Conservation (phyloP, 257 asterid genomes). For the Nicotiana paniculata region DNA sequence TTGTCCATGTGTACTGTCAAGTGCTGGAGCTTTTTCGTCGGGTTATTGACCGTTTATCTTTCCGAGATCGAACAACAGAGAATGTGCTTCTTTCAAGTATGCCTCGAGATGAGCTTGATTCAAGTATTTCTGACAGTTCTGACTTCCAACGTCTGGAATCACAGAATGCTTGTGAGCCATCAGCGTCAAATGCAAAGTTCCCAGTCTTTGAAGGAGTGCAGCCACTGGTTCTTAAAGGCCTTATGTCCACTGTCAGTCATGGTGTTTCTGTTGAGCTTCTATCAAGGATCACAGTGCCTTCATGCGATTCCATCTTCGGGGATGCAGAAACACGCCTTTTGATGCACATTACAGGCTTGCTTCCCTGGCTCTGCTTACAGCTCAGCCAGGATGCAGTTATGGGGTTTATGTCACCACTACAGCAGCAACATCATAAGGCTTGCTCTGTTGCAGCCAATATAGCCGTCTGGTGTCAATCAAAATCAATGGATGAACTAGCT, state of each 20-base stretch:
- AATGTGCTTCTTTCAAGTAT: slow-evolving; percentile 98
- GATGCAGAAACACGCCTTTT: slow-evolving; percentile 83
- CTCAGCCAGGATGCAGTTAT: slow-evolving; percentile 60
- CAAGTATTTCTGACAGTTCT: slow-evolving; percentile 42
- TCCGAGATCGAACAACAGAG: slow-evolving; percentile 92
- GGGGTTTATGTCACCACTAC: slow-evolving; percentile 45
- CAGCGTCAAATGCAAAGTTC: slow-evolving; percentile 48
- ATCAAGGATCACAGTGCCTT: slow-evolving; percentile 88
- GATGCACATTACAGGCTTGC: slow-evolving; percentile 94
- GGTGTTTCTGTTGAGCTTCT: slow-evolving; percentile 80
- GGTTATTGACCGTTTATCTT: slow-evolving; percentile 80
- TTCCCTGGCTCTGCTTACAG: slow-evolving; percentile 97
- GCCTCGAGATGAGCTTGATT: slow-evolving; percentile 86
- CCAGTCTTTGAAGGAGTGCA: slow-evolving; percentile 93
- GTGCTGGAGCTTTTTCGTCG: slow-evolving; percentile 96
- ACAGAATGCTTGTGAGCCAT: slow-evolving; percentile 42
- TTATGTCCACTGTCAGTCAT: slow-evolving; percentile 83
- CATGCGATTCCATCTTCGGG: slow-evolving; percentile 92
- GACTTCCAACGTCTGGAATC: slow-evolving; percentile 73
- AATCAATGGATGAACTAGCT: slow-evolving; percentile 78
- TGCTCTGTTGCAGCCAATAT: slow-evolving; percentile 72
- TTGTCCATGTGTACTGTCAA: slow-evolving; percentile 94
- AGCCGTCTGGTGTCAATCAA: slow-evolving; percentile 82
- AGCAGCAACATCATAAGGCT: slow-evolving; percentile 71
- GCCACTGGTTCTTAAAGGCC: slow-evolving; percentile 94